A percentile compares a stretch with the other conserved stretches of the same genome.
phyloP scores from a whole-genome alignment of 495 filamentous ascomycete genomes.

The Aspergillus cavernicola region DNA sequence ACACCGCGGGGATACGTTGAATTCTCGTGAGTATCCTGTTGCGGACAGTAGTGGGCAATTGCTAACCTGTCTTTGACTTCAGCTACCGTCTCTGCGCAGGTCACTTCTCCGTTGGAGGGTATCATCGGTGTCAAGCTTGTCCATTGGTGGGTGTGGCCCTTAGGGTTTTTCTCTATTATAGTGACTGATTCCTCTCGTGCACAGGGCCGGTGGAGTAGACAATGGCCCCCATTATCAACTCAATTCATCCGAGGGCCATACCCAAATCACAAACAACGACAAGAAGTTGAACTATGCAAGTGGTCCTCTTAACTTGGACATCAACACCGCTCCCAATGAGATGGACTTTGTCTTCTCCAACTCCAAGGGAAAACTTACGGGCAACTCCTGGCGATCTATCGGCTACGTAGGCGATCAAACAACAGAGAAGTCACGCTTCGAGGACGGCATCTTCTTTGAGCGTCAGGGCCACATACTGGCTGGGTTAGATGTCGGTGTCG shows the following conservation, averaged over 20 bases:
- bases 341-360: slow-evolving; percentile 55
- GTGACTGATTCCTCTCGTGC: neutral
- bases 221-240: slow-evolving; percentile 63
- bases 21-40: slow-evolving; percentile 47
- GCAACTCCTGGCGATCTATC: slow-evolving; percentile 57
- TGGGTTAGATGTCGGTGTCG: slow-evolving; percentile 58
- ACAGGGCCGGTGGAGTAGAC: slow-evolving; percentile 39
- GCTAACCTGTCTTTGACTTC: neutral
- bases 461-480: slow-evolving; percentile 59
- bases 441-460: slow-evolving; percentile 51
- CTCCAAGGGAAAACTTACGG: slow-evolving; percentile 49
- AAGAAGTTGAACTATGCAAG: slow-evolving; percentile 52
- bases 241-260: slow-evolving; percentile 42
- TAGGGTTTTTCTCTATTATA: neutral
- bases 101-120: slow-evolving; percentile 56
- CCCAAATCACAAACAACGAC: slow-evolving; percentile 43
- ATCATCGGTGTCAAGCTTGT: slow-evolving; percentile 59
- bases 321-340: slow-evolving; percentile 50
- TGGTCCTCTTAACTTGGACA: slow-evolving; percentile 50
- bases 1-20: slow-evolving; percentile 55
- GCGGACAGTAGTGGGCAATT: too few relatives aligned
- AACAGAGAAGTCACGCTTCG: slow-evolving; percentile 44
- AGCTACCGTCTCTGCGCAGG: slow-evolving; percentile 28
- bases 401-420: slow-evolving; percentile 53
- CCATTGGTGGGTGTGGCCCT: slow-evolving; percentile 56